A percentile compares a stretch with the other conserved stretches of the same genome.
Conservation (phyloP, 805 yeast species). For the Komagataella ulmi region DNA sequence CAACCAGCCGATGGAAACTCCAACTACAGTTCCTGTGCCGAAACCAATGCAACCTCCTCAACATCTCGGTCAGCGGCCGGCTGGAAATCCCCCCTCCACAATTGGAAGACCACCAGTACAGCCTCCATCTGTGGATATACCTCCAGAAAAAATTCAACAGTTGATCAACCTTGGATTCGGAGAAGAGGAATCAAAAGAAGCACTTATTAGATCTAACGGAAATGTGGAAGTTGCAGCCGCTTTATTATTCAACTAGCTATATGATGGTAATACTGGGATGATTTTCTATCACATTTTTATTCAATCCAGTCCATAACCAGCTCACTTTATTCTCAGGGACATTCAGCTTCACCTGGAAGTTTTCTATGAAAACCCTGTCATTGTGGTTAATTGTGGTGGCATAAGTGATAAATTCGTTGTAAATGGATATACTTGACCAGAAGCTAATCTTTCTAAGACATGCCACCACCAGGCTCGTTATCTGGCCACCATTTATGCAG, state of each 20-base stretch:
- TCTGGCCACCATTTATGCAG: constrained; percentile 83
- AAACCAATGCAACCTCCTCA: constrained; percentile 2
- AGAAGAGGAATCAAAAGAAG: constrained; percentile 45
- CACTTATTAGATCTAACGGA: constrained; percentile 56
- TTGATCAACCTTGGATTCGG: constrained; percentile 63
- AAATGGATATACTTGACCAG: constrained; percentile 84
- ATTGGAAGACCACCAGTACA: constrained; percentile 1
- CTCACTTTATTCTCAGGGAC: constrained; percentile 38
- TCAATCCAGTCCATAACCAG: constrained; percentile 60
- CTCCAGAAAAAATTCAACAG: constrained; percentile 20
- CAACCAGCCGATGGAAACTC: constrained; percentile 3
- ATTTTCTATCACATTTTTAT: constrained; percentile 38
- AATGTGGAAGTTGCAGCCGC: constrained; percentile 84
- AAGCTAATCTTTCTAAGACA: constrained; percentile 71
- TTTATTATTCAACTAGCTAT: constrained; percentile 29
- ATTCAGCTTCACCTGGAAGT: constrained; percentile 51
- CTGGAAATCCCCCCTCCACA: not conserved
- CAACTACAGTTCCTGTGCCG: constrained; percentile 3
- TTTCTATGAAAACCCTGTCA: constrained; percentile 76
- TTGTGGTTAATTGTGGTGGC: constrained; percentile 68
- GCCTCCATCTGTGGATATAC: constrained; percentile 8
- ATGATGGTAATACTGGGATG: constrained; percentile 28
- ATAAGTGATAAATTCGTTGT: constrained; percentile 71
- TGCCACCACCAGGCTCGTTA: constrained; percentile 73
- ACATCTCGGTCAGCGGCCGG: not conserved